Evolutionary conservation across 75 land plant species (phyloP), one percentile per base, ranked within the genome.

Genomic region (Ceratopteris richardii): DNA sequence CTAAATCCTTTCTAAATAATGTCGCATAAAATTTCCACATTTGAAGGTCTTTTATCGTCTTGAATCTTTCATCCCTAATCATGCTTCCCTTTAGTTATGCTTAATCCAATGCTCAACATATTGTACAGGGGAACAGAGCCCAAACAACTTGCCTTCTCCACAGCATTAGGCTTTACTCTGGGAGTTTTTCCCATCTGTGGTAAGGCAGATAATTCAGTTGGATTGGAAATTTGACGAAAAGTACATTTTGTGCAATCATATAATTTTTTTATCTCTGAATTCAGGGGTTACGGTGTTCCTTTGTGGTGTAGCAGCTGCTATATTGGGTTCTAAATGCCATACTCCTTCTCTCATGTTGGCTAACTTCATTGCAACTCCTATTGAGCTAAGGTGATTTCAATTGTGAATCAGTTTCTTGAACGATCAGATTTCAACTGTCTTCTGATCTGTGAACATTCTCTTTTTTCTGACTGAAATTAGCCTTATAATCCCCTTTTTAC

Each of bases 171-270:
- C 36, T 58, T 88, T 21, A 91, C 97, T 11, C 61, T 91, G 58
- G 97, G 97, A 33, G 44, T 91, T 21, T 91, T 91, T 28, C 97
- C 97, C 1, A 80, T 91, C 36, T 84, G 84, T 67, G 97, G 97
- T 83, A 75, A 24, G 54, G 20, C 21, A 48, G 20, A 18, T 13
- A 18, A 13, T 14, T 14, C 20, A 10, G 20, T 13, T 5, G 4
- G 51, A 4, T 48, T 48, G 7, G 4, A 4, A 18, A 10, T 18
- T 48, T 48, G 51, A 48, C 6, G 18, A n/a, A n/a, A n/a, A n/a
- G 14, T 40, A 40, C 42, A n/a, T n/a, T n/a, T n/a, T n/a, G n/a
- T n/a, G n/a, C n/a, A n/a, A n/a, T n/a, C n/a, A n/a, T n/a, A n/a
- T n/a, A n/a, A n/a, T n/a, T n/a, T n/a, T n/a, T n/a, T n/a, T n/a